phyloP scores from a whole-genome alignment of 768 basidiomycete species.

The Collybiopsis confluens region DNA sequence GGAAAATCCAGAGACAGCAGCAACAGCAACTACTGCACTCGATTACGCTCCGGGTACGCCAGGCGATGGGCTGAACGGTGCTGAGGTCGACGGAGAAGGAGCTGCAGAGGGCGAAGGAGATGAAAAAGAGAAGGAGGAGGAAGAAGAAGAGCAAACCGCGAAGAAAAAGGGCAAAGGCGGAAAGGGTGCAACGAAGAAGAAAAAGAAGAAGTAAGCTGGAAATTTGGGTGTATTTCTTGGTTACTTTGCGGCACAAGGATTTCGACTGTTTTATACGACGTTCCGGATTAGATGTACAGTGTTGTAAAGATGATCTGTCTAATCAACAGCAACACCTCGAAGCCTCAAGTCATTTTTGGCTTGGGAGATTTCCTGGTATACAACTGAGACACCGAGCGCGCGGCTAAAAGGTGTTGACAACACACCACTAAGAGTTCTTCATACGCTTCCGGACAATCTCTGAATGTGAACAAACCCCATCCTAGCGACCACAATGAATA shows the following conservation, averaged over 20 bases:
- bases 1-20: not conserved
- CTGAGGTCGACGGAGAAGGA: slow-evolving; percentile 9
- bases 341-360: slow-evolving; percentile 47
- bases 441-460: slow-evolving; percentile 80
- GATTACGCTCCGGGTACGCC: slow-evolving; percentile 4
- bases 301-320: not conserved
- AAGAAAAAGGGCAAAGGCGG: slow-evolving; percentile 11
- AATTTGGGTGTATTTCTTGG: not conserved
- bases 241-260: not conserved
- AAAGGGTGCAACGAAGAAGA: slow-evolving; percentile 20
- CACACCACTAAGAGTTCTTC: slow-evolving; percentile 60
- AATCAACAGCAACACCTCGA: slow-evolving; percentile 47
- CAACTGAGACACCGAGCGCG: slow-evolving; percentile 7
- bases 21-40: not conserved
- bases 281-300: slow-evolving; percentile 3
- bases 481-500: slow-evolving; percentile 78
- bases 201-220: slow-evolving; percentile 7
- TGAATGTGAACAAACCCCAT: slow-evolving; percentile 66
- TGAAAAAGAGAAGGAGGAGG: slow-evolving; percentile 15
- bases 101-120: slow-evolving; percentile 7
- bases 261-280: not conserved
- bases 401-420: slow-evolving; percentile 10
- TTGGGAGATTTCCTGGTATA: slow-evolving; percentile 52
- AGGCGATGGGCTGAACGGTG: slow-evolving; percentile 1
- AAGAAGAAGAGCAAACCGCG: slow-evolving; percentile 15